These are phyloP conservation scores for Fistulina hepatica DNA, from an alignment of 1,284 basidiomycete species.

Conservation along the genomic window DNA sequence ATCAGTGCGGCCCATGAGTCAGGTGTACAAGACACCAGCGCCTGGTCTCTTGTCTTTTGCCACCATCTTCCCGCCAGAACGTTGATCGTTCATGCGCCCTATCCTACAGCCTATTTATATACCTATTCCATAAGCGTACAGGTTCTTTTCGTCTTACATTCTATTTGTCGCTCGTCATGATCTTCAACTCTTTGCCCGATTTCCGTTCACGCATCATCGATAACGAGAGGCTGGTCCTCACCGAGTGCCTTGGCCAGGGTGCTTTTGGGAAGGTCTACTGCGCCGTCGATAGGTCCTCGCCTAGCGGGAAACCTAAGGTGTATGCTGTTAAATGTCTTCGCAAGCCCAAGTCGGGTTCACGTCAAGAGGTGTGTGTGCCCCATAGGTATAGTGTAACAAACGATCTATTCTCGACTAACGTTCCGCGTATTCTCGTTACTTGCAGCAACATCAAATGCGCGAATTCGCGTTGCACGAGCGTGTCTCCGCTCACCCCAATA, in stretches of 20 bases:
- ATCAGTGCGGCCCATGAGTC: too few relatives aligned
- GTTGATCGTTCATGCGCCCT: too few relatives aligned
- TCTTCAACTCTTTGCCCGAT: conserved; percentile 29
- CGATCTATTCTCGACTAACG: neutral
- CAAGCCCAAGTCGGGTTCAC: conserved; percentile 25
- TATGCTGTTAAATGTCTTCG: conserved; percentile 62
- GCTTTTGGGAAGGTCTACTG: conserved; percentile 52
- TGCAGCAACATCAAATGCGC: conserved; percentile 27
- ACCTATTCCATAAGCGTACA: too few relatives aligned
- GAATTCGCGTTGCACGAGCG: conserved; percentile 54
- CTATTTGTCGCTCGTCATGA: conserved; percentile 14
- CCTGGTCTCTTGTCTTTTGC: conserved; percentile 3
- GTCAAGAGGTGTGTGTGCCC: too few relatives aligned
- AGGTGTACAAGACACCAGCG: too few relatives aligned
- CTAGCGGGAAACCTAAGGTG: conserved; percentile 27
- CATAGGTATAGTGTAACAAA: too few relatives aligned
- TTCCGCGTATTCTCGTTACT: too few relatives aligned
- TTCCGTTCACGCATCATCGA: conserved; percentile 38
- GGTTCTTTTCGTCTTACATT: conserved; percentile 12
- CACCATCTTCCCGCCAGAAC: conserved; percentile 5
- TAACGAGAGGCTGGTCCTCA: conserved; percentile 47
- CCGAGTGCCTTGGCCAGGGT: conserved; percentile 61
- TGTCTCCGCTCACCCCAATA: conserved; percentile 63
- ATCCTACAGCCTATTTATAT: too few relatives aligned
- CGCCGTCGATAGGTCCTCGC: conserved; percentile 39